Conservation (phyloP, 2,329 filamentous ascomycete genomes). For the Diaporthe ampelina region DNA sequence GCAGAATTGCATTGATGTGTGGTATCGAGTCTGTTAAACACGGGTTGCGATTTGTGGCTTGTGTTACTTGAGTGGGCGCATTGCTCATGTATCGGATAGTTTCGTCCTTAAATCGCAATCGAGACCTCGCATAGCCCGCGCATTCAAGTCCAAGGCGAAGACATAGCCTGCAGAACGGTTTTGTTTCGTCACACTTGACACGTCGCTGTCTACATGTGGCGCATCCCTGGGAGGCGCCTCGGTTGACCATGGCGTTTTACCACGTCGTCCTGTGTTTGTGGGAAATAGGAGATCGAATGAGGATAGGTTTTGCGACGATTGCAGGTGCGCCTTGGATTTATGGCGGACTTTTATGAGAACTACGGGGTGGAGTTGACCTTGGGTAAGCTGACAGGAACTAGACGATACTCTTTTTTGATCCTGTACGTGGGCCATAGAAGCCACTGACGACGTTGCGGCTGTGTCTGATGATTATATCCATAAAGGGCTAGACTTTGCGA, state of each 20-base stretch:
- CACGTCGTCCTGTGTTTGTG: too few relatives aligned
- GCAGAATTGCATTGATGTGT: neutral
- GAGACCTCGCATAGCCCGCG: neutral
- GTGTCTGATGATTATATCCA: slow-evolving; percentile 1
- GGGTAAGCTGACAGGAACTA: neutral
- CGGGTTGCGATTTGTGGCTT: neutral
- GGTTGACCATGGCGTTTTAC: slow-evolving; percentile 1
- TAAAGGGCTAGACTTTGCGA: slow-evolving; percentile 8
- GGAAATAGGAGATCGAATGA: neutral
- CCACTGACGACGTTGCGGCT: slow-evolving; percentile 14
- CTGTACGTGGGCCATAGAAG: neutral
- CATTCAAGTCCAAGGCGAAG: slow-evolving; percentile 9
- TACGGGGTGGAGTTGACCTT: too few relatives aligned
- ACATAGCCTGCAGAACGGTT: slow-evolving; percentile 5
- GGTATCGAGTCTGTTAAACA: neutral
- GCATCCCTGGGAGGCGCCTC: slow-evolving; percentile 2
- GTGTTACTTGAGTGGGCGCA: neutral
- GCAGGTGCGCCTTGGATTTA: too few relatives aligned
- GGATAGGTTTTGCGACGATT: neutral
- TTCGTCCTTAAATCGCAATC: slow-evolving; percentile 1
- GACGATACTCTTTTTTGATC: neutral
- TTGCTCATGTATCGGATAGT: neutral
- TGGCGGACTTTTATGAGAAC: neutral
- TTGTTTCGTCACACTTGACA: slow-evolving; percentile 16
- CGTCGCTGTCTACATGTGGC: slow-evolving; percentile 8